Base-by-base conservation (phyloP, 2,329 filamentous ascomycete species). In the Trichophaea hybrida region DNA sequence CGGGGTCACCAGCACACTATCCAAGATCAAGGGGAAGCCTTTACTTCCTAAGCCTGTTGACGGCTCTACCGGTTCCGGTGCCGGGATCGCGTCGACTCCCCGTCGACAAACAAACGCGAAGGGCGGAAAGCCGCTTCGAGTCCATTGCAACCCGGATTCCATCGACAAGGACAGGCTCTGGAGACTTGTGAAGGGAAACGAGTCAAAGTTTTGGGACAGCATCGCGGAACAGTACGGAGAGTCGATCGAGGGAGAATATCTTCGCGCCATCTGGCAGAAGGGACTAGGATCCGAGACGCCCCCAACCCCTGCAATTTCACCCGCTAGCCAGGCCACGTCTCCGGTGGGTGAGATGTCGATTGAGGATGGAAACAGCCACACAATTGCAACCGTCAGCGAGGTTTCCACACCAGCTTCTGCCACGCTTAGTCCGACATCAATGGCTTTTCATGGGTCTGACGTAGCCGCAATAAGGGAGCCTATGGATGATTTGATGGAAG, bases 221-320 rank as follows among this genome's bases (percentile, higher is more conserved):
- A 78, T 91, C 38, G 85, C 85, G 34, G 75, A 79, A 32, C 84
- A 88, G 68, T 90, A 90, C 68, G 85, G 85, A 57, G 71, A 74
- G 12, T 79, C 81, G 37, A 76, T 77, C 1, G 82, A 80, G 53
- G 80, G 84, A 1, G 75, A 77, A 12, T 75, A 81, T 37, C 75
- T 88, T 17, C 85, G 88, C 73, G 82, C 84, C 69, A 81, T 83
- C n/a, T 88, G 84, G 82, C 78, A 76, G 69, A 73, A 74, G 7
- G 76, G 74, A 43, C 17, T 37, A 17, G 50, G 50, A 34, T 53
- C 54, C n/a, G 61, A 35, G 34, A 63, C 64, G 8, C 67, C 67
- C 8, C 66, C 63, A 60, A 69, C 67, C 10, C 67, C 67, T 43
- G 66, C 66, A 50, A 64, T 68, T 54, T 68, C 66, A 33, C 67